Percentiles rank a stretch among this genome's conserved stretches.
Conservation (phyloP, 768 basidiomycete genomes). For the Glaciozyma martinii region DNA sequence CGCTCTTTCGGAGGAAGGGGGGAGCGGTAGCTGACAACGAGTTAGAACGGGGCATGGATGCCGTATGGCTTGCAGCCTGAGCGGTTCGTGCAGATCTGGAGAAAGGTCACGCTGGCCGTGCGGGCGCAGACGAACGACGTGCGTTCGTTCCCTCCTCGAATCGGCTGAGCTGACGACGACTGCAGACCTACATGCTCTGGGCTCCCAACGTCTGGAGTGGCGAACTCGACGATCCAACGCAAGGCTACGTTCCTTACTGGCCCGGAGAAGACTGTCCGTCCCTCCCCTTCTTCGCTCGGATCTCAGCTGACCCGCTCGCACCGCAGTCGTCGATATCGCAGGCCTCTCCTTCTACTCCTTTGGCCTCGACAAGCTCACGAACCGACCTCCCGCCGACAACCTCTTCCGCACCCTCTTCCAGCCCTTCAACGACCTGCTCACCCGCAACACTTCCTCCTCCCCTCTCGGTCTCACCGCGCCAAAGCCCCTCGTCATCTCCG, state of each 20-base stretch:
- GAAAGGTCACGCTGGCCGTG: constrained; percentile 5
- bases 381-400: constrained; percentile 5
- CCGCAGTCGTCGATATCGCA: constrained; percentile 21
- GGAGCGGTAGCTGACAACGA: background rate
- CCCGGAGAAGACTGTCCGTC: constrained; percentile 25
- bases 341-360: constrained; percentile 26
- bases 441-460: background rate
- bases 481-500: constrained; percentile 20
- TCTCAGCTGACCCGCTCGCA: background rate
- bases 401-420: constrained; percentile 8
- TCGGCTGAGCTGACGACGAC: background rate
- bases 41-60: constrained; percentile 29
- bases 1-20: background rate
- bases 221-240: constrained; percentile 2
- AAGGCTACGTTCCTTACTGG: constrained; percentile 26
- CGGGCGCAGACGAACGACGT: constrained; percentile 17
- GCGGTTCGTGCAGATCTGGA: constrained; percentile 4
- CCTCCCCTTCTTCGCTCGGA: background rate
- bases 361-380: constrained; percentile 9
- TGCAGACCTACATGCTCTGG: constrained; percentile 26
- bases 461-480: constrained; percentile 10
- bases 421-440: constrained; percentile 24
- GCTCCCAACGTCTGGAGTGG: constrained; percentile 27
- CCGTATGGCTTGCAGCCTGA: constrained; percentile 8
- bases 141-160: background rate